Base-by-base conservation (phyloP, 1,284 basidiomycete species). In the Athelia sp. region DNA sequence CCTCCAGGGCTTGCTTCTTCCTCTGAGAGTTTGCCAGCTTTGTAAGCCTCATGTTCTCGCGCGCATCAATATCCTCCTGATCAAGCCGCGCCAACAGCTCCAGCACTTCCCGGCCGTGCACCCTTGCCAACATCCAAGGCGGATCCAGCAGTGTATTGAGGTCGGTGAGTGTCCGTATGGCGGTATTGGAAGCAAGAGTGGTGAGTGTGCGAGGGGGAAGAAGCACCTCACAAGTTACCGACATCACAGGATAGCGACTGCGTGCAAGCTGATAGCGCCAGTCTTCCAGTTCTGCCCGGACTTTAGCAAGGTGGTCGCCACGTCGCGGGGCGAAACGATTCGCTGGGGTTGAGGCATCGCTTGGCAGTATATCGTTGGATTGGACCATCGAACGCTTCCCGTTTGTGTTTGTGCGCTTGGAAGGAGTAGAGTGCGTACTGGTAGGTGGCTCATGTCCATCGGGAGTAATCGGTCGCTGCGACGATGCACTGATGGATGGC, bases 81-180 rank as follows among this genome's bases (percentile, higher is more conserved):
- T 51, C 45, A n/a, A 40, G 18, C 17, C 40, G 18, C n/a, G 18
- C 17, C 3, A 51, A 10, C 14, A 51, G 13, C 17, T 29, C 3
- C n/a, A 51, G 15, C 9, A 51, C 38, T 31, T 52, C 50, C 11
- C 42, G 40, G 6, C 50, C 50, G 43, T 52, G 43, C 43, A 24
- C 24, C 6, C 47, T 43, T 32, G 48, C 32, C 19, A 52, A 29
- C 15, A 42, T 42, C 51, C 51, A 52, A 10, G 43, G 43, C 22
- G 14, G 35, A 4, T 45, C 22, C 14, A 52, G 17, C 14, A 10
- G 18, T 8, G 13, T 34, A 18, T 15, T 9, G 10, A 52, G 32
- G 32, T 52, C 50, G 4, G 15, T 47, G 29, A 52, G 14, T n/a
- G 43, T 49, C 15, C 43, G 22, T 10, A 49, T 36, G 22, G 18